These are phyloP conservation scores for Hibiscus syriacus DNA, from an alignment of 345 rosid species.

Conservation along the genomic window DNA sequence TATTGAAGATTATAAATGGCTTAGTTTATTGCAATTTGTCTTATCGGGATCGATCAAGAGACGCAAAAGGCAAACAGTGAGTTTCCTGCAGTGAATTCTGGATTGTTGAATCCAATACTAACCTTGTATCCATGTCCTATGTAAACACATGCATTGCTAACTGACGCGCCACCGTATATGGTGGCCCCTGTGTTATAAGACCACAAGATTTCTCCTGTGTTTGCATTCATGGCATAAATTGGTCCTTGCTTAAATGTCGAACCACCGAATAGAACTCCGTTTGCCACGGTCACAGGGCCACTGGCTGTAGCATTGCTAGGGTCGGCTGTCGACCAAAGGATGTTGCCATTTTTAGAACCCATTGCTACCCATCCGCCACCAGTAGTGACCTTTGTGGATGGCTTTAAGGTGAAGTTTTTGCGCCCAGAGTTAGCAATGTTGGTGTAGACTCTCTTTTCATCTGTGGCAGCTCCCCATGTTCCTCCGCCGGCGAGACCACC, in stretches of 20 bases:
- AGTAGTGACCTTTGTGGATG: conserved; percentile 9
- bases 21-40: not conserved
- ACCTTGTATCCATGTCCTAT: conserved; percentile 18
- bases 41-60: not conserved
- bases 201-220: conserved; percentile 15
- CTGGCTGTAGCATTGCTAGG: conserved; percentile 8
- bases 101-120: not conserved
- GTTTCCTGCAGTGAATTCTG: conserved; percentile 6
- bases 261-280: conserved; percentile 18
- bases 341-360: conserved; percentile 12
- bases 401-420: conserved; percentile 23
- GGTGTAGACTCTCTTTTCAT: conserved; percentile 23
- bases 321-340: conserved; percentile 20
- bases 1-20: not conserved
- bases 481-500: conserved; percentile 23
- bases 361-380: conserved; percentile 24
- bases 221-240: conserved; percentile 16
- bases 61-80: conserved; percentile 21
- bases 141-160: conserved; percentile 20
- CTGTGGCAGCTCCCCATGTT: conserved; percentile 30
- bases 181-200: conserved; percentile 16
- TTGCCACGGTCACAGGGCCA: conserved; percentile 23
- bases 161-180: conserved; percentile 15
- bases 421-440: conserved; percentile 17
- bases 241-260: conserved; percentile 18